Base-by-base conservation (phyloP, 176 grass and related monocot genomes). In the Rhynchospora breviuscula region DNA sequence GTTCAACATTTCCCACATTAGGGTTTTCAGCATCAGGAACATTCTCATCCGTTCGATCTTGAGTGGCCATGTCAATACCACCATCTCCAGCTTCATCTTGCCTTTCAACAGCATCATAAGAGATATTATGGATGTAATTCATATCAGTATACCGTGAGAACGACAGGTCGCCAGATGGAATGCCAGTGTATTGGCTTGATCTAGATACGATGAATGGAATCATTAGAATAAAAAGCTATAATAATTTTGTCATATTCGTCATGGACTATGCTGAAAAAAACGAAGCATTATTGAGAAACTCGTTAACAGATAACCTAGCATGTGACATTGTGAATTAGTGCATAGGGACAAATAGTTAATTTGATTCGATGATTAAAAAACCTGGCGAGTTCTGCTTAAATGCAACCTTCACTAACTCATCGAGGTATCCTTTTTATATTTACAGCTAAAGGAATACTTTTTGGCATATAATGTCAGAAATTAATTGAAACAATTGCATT, bases 101-200 rank as follows among this genome's bases (percentile, higher is more conserved):
- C 63, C 52, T 56, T 57, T 78, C 73, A 87, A 52, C 47, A 59
- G 52, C 85, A 81, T 85, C 80, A 83, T 92, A 91, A 72, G 84
- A 73, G 59, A 85, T 87, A 85, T 84, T 83, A 3, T 59, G 81
- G 21, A 95, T 45, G 51, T 89, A 78, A 73, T 86, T 62, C 70
- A 88, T 88, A 69, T 93, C 88, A 88, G 78, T 86, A 51, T 91
- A 86, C 35, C 84, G 64, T 23, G 74, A 84, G 63, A 8, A 56
- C 22, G 62, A 67, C 46, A 79, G 82, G 68, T 87, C 87, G 59
- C 76, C 58, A 66, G 62, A 74, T 88, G 90, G 48, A 85, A 51
- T 58, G 54, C 78, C 67, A 57, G 85, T 63, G 52, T 65, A 87
- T 51, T 87, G 79, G 62, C 85, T 73, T 33, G 58, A 63, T 43